These are phyloP conservation scores for Tilletiaria anomala DNA, from an alignment of 1,284 basidiomycete genomes.

Conservation along the genomic window DNA sequence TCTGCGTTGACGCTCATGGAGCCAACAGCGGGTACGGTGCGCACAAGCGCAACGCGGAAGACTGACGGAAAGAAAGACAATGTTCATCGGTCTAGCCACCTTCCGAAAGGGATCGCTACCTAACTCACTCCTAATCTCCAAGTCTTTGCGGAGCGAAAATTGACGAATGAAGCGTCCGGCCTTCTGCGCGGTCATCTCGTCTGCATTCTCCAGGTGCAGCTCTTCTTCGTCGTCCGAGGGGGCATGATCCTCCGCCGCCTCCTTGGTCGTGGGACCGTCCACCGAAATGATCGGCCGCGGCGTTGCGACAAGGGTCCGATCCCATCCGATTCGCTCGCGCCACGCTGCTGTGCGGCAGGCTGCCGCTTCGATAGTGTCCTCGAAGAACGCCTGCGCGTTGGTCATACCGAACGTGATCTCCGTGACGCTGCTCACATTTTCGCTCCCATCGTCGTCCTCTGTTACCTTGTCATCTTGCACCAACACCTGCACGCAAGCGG, in stretches of 20 bases:
- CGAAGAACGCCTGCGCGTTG: background rate
- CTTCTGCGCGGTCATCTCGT: background rate
- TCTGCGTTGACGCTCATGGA: constrained; percentile 24
- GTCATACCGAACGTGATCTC: constrained; percentile 5
- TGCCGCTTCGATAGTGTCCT: too few relatives aligned
- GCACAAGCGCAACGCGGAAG: constrained; percentile 13
- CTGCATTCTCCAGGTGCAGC: background rate
- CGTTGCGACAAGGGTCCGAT: background rate
- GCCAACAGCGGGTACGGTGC: constrained; percentile 20
- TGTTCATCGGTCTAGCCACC: background rate
- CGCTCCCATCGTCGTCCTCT: background rate
- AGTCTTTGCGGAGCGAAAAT: background rate
- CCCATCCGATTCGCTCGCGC: background rate
- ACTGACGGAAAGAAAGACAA: constrained; percentile 13
- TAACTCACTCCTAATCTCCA: background rate
- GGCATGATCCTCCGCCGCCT: too few relatives aligned
- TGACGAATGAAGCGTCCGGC: background rate
- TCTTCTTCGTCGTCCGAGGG: too few relatives aligned
- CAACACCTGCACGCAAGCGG: constrained; percentile 11
- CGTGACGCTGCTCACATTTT: constrained; percentile 7
- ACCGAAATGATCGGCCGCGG: constrained; percentile 12
- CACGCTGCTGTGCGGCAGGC: background rate
- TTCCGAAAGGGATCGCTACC: background rate
- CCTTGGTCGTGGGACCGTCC: constrained; percentile 3
- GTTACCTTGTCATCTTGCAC: constrained; percentile 5